A percentile compares a stretch with the other conserved stretches of the same genome.
These are phyloP conservation scores for Wickerhamiella pararugosa DNA, from an alignment of 1,139 yeast species.

Conservation along the genomic window DNA sequence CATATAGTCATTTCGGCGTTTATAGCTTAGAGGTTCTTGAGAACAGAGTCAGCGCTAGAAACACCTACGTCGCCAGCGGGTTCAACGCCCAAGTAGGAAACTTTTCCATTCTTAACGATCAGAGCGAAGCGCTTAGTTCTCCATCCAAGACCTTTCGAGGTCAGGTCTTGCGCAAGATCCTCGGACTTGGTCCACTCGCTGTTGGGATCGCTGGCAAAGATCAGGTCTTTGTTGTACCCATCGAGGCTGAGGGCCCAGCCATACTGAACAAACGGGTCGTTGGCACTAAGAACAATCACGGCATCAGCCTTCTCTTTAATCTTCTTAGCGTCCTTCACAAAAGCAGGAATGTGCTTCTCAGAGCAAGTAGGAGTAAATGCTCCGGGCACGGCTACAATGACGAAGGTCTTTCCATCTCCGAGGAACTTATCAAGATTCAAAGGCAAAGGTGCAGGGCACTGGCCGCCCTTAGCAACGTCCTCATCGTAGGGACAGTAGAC, in stretches of 20 bases:
- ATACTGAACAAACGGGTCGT: constrained; percentile 62
- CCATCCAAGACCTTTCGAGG: constrained; percentile 42
- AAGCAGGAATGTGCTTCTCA: constrained; percentile 67
- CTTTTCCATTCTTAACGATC: constrained; percentile 49
- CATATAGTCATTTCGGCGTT: too few species aligned
- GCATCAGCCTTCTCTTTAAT: constrained; percentile 48
- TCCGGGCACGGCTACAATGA: constrained; percentile 75
- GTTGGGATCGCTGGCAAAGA: constrained; percentile 49
- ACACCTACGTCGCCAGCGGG: constrained; percentile 42
- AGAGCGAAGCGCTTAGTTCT: constrained; percentile 64
- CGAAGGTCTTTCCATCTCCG: constrained; percentile 36
- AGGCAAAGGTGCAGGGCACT: constrained; percentile 41
- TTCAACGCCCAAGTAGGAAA: constrained; percentile 54
- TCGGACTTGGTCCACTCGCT: constrained; percentile 45
- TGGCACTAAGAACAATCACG: constrained; percentile 58
- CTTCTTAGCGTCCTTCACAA: constrained; percentile 36
- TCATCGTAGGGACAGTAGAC: constrained; percentile 42
- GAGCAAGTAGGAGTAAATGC: constrained; percentile 89
- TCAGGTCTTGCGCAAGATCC: constrained; percentile 45
- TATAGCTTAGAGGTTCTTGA: constrained; percentile 22
- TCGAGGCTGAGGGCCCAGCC: constrained; percentile 75
- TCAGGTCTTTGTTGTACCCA: constrained; percentile 27
- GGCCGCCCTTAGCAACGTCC: constrained; percentile 30
- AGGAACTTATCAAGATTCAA: constrained; percentile 34
- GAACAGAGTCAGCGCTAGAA: constrained; percentile 44